Evolutionary conservation across 225 moss, liverwort and hornwort species (phyloP), one percentile per base, ranked within the genome.

Genomic region (Thuidium tamariscinum): DNA sequence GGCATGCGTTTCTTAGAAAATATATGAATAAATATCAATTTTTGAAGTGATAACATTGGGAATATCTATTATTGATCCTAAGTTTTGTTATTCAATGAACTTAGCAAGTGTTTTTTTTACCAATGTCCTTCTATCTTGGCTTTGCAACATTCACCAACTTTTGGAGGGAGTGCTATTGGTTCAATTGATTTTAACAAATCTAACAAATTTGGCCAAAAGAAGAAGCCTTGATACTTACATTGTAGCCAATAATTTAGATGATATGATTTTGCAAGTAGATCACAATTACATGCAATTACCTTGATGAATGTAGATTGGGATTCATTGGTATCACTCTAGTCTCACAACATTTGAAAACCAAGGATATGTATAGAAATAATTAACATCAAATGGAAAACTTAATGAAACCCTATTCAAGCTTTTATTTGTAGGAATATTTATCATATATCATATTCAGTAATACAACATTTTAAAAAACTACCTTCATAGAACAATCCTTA

Each of bases 31-130:
- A 44, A 44, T 44, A 44, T 44, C 9, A 44, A 44, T 44, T 44
- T 44, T 44, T 9, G 9, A 44, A 44, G 21, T 37, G 0, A 37
- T 37, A 11, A 66, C 10, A 37, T 36, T 36, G 36, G 7, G 1
- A 3, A 66, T 36, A 21, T 21, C 1, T 1, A 22, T 6, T 22
- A 21, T 66, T 11, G 3, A 36, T 0, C 0, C 0, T 21, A 66
- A 2, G 2, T 2, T 37, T 6, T 22, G 1, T 7, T 67, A 37
- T 37, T 67, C 0, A 37, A 0, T 0, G n/a, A n/a, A n/a, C n/a
- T n/a, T n/a, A n/a, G n/a, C n/a, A n/a, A n/a, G n/a, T n/a, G n/a
- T n/a, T n/a, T n/a, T n/a, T n/a, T n/a, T n/a, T n/a, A n/a, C n/a
- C n/a, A n/a, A n/a, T n/a, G n/a, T n/a, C n/a, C n/a, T n/a, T n/a